These are phyloP conservation scores for Arthroderma sp. DNA, from an alignment of 2,329 filamentous ascomycete genomes.

Conservation along the genomic window DNA sequence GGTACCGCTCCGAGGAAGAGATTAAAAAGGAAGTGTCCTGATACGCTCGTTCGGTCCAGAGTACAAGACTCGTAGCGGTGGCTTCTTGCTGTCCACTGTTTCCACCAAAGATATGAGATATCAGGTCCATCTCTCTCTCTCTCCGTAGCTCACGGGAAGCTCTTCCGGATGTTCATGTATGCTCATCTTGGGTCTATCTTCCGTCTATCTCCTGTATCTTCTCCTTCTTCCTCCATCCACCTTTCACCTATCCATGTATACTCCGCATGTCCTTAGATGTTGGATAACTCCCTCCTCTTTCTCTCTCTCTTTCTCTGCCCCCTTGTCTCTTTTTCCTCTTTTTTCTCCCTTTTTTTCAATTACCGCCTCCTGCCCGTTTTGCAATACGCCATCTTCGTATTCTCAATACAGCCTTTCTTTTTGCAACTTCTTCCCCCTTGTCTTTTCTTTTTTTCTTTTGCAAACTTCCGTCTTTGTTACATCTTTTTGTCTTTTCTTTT, in stretches of 20 bases:
- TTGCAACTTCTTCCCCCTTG: background rate
- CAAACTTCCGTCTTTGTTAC: background rate
- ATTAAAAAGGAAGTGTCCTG: background rate
- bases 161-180: no score
- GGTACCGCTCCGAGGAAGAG: background rate
- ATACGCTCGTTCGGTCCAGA: background rate
- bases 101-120: background rate
- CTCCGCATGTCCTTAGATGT: conserved; percentile 1
- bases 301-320: conserved; percentile 6
- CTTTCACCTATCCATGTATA: background rate
- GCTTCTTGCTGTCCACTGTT: background rate
- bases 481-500: background rate
- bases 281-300: conserved; percentile 16
- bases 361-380: background rate
- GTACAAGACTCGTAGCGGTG: background rate
- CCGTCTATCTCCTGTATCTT: background rate
- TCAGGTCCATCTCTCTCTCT: background rate
- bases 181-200: background rate
- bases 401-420: conserved; percentile 6
- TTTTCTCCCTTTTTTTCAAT: conserved; percentile 2
- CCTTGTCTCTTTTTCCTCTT: conserved; percentile 2
- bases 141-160: no score
- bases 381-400: background rate
- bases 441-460: conserved; percentile 6
- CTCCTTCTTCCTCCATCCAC: background rate